Conservation (phyloP, 805 yeast genomes). For the Starmerella asiatica region DNA sequence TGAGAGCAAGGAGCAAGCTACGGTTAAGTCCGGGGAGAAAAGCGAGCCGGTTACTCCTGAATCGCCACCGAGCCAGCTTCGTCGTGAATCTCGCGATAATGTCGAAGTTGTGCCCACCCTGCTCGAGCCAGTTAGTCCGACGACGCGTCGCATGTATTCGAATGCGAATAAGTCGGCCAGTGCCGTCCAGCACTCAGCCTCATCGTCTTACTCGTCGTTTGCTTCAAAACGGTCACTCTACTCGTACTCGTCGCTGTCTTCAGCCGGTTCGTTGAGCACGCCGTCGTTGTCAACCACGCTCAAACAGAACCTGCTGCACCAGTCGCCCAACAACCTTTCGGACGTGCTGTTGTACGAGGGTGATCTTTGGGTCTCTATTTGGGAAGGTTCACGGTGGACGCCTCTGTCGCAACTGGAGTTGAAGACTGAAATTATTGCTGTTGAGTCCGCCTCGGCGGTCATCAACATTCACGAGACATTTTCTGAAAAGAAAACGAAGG, state of each 20-base stretch:
- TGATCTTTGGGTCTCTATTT: constrained; percentile 21
- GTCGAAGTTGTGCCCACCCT: background rate
- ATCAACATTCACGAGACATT: constrained; percentile 4
- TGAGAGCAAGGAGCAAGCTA: background rate
- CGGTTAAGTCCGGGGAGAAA: too few species aligned
- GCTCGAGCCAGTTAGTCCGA: constrained; percentile 1
- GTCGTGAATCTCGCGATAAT: background rate
- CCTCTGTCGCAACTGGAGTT: constrained; percentile 23
- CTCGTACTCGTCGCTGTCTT: constrained; percentile 10
- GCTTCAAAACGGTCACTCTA: constrained; percentile 10
- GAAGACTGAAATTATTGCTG: constrained; percentile 14
- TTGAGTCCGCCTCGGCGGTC: constrained; percentile 3
- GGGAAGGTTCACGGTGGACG: constrained; percentile 19
- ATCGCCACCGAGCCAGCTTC: background rate
- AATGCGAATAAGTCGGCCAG: constrained; percentile 12
- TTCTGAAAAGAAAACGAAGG: background rate
- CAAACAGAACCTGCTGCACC: background rate
- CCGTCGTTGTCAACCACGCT: constrained; percentile 3
- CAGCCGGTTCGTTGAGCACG: constrained; percentile 12
- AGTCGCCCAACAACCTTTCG: background rate
- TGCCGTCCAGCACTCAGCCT: constrained; percentile 11
- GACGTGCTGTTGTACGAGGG: constrained; percentile 13
- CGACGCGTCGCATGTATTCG: constrained; percentile 7
- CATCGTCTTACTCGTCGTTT: constrained; percentile 16
- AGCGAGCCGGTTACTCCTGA: too few species aligned